Evolutionary conservation across 1,139 yeast species (phyloP).

Genomic region (Casaregolazyma suthepensis): DNA sequence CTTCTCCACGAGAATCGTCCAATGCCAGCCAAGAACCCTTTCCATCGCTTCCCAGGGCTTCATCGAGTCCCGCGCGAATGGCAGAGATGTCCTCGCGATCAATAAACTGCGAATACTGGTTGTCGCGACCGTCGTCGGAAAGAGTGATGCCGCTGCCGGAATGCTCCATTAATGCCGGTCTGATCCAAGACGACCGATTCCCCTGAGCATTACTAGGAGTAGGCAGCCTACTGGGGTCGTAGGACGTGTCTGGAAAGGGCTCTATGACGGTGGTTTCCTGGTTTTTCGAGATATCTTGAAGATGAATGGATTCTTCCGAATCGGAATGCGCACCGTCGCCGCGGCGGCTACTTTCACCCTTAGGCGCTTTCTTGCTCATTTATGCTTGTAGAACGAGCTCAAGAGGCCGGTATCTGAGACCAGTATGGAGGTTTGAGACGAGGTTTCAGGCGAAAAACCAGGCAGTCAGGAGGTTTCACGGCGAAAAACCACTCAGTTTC

Average conservation of each 20-base stretch:
- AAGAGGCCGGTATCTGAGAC: background rate
- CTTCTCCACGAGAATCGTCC: constrained; percentile 6
- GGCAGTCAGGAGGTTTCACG: no score
- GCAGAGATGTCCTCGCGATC: constrained; percentile 7
- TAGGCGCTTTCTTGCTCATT: background rate
- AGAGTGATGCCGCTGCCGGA: background rate
- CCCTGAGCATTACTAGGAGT: background rate
- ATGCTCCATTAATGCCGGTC: background rate
- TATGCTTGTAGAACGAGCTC: background rate
- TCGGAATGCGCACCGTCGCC: background rate
- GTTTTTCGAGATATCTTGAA: background rate
- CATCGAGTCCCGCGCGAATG: constrained; percentile 21
- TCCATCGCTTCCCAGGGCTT: constrained; percentile 24
- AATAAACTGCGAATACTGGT: constrained; percentile 1
- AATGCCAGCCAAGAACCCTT: constrained; percentile 22
- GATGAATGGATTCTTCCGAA: background rate
- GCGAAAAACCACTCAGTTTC: background rate
- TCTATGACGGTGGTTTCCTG: background rate
- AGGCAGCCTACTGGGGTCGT: background rate
- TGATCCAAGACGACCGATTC: background rate
- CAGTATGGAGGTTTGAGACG: background rate
- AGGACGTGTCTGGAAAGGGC: background rate
- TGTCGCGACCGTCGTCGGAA: background rate
- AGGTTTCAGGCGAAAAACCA: background rate
- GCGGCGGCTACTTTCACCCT: background rate